Evolutionary conservation across 768 basidiomycete species (phyloP), one percentile per base, ranked within the genome.

Genomic region (Coprinopsis strossmayeri): DNA sequence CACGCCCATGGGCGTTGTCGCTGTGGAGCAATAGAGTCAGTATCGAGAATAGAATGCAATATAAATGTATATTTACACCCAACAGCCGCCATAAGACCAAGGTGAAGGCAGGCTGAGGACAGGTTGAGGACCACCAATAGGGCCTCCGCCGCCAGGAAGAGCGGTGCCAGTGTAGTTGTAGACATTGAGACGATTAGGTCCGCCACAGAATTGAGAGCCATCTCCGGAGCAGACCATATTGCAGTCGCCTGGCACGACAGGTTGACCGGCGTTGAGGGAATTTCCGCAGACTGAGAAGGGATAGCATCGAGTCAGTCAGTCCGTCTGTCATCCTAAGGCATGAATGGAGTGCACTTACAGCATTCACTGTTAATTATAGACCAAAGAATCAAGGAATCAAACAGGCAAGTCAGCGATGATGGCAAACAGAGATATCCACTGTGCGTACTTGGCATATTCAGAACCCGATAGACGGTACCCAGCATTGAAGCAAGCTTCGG

Each of bases 161-260:
- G 66, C 62, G 0, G 72, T 76, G 0, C 82, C 83, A 34, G 84
- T 87, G 53, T 77, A 86, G 60, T 86, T 84, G 62, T 84, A 88
- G 2, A 81, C 62, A 46, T 77, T 83, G 18, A 88, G 67, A 37
- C 77, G 67, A 57, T 82, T 72, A 0, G 86, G 82, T 27, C 87
- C 87, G 18, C 87, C 87, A 54, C 87, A 90, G 51, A 79, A 79
- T 57, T 87, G 79, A 0, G 78, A 69, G 34, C 62, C 64, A 50
- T 83, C 81, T 11, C 84, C 86, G 2, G 62, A 63, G 58, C 86
- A 89, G 23, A 69, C 53, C 84, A 86, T 87, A 55, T 70, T 72
- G 58, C 88, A 91, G 41, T 77, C 78, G 1, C 70, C 60, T n/a
- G 70, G 63, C 0, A 74, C 54, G 0, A 71, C 69, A 0, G 73